Percentiles rank a stretch among this genome's conserved stretches.
Conservation (phyloP, 768 basidiomycete genomes). For the Phylloporus sp. region DNA sequence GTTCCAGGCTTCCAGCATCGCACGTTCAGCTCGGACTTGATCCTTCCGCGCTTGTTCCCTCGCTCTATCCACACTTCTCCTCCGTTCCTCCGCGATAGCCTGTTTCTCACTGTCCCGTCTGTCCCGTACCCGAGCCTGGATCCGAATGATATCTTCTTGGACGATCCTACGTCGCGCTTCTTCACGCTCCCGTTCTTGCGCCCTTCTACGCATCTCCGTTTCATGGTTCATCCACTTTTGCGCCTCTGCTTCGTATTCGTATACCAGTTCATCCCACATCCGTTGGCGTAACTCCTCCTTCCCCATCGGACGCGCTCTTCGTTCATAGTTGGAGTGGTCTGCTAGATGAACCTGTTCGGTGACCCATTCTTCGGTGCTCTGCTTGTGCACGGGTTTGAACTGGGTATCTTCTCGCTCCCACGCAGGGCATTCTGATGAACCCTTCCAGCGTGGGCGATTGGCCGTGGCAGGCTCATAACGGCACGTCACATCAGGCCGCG, state of each 20-base stretch:
- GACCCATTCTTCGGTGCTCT: constrained; percentile 64
- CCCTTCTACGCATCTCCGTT: constrained; percentile 42
- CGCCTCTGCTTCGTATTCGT: constrained; percentile 48
- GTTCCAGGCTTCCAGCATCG: constrained; percentile 53
- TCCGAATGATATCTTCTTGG: constrained; percentile 52
- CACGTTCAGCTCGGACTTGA: constrained; percentile 40
- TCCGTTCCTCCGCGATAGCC: constrained; percentile 46
- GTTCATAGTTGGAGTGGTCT: constrained; percentile 27
- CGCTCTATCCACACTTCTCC: constrained; percentile 30
- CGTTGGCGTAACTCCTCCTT: constrained; percentile 34
- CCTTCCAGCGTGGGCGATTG: constrained; percentile 25
- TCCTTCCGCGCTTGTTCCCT: constrained; percentile 45
- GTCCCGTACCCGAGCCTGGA: constrained; percentile 49
- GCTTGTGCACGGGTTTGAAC: constrained; percentile 40
- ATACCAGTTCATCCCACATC: constrained; percentile 51
- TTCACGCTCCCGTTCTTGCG: constrained; percentile 42
- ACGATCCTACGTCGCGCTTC: constrained; percentile 42
- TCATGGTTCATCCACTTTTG: constrained; percentile 52
- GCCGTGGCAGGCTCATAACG: constrained; percentile 12
- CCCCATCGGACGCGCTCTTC: constrained; percentile 23
- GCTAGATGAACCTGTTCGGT: constrained; percentile 45
- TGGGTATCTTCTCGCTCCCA: constrained; percentile 50
- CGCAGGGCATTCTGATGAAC: constrained; percentile 29
- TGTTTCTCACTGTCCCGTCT: constrained; percentile 48
- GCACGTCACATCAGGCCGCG: constrained; percentile 14